Percentiles rank a stretch among this genome's conserved stretches.
phyloP scores from a whole-genome alignment of 2,329 filamentous ascomycete species.

The Gaeumannomyces sp. region DNA sequence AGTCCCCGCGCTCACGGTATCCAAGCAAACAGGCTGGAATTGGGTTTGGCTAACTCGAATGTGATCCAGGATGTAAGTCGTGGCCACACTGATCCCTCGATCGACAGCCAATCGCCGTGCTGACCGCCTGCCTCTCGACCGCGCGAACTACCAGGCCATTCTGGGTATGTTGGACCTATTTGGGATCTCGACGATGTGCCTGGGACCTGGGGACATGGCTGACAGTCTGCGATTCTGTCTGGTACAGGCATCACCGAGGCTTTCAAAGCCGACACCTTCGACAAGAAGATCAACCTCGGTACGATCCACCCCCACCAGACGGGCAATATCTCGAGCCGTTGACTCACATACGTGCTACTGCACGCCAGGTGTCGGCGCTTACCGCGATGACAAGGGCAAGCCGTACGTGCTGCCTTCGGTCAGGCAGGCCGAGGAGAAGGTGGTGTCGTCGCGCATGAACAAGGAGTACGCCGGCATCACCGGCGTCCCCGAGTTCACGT shows the following conservation, averaged over 20 bases:
- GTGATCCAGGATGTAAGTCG: slow-evolving; percentile 30
- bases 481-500: slow-evolving; percentile 89
- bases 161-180: slow-evolving; percentile 49
- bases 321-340: slow-evolving; percentile 7
- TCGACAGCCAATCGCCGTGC: slow-evolving; percentile 12
- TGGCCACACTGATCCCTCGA: slow-evolving; percentile 18
- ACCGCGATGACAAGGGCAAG: slow-evolving; percentile 97
- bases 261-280: slow-evolving; percentile 92
- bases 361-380: slow-evolving; percentile 77
- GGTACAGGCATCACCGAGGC: slow-evolving; percentile 82
- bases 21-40: slow-evolving; percentile 14
- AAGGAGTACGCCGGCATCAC: slow-evolving; percentile 99
- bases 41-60: slow-evolving; percentile 15
- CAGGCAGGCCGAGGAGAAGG: slow-evolving; percentile 78
- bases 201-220: neutral
- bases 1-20: too few species aligned
- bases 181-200: neutral
- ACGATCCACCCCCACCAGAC: slow-evolving; percentile 25
- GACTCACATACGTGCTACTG: neutral
- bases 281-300: slow-evolving; percentile 97
- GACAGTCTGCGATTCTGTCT: slow-evolving; percentile 18
- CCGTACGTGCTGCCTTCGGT: slow-evolving; percentile 96
- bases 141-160: slow-evolving; percentile 54
- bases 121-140: slow-evolving; percentile 15
- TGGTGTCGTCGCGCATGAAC: slow-evolving; percentile 72